Percentiles rank a stretch among this genome's conserved stretches.
phyloP scores from a whole-genome alignment of 257 asterid genomes.

The Solanum stenotomum region DNA sequence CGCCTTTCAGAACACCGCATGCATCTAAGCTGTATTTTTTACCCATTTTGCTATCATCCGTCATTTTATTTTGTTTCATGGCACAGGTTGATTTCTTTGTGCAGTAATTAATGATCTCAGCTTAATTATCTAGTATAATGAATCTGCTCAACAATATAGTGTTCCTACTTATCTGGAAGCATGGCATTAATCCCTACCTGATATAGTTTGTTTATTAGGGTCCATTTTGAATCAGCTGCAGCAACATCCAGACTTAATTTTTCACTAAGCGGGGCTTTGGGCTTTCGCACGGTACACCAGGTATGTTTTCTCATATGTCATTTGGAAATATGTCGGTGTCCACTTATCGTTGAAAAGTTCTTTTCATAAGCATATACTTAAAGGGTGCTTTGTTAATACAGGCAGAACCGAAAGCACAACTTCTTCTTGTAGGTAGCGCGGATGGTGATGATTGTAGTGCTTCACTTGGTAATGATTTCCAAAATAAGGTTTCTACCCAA shows the following conservation, averaged over 20 bases:
- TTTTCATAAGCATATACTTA: neutral
- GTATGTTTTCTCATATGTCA: conserved; percentile 20
- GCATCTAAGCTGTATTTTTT: neutral
- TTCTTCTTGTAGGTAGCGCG: conserved; percentile 45
- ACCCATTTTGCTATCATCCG: neutral
- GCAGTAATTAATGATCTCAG: neutral
- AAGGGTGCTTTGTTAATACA: conserved; percentile 20
- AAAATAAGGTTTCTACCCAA: conserved; percentile 6
- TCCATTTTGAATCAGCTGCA: conserved; percentile 65
- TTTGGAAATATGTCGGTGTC: conserved; percentile 1
- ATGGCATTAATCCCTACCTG: neutral
- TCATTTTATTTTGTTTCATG: neutral
- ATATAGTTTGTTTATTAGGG: conserved; percentile 34
- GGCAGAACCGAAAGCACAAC: conserved; percentile 82
- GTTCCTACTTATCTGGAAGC: neutral
- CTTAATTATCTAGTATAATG: neutral
- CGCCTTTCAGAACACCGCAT: neutral
- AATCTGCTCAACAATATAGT: neutral
- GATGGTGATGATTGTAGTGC: conserved; percentile 17
- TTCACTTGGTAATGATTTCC: conserved; percentile 17
- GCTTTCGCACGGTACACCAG: conserved; percentile 89
- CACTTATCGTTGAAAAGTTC: neutral
- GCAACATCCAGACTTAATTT: conserved; percentile 40
- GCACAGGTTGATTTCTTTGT: neutral
- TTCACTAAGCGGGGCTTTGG: conserved; percentile 71